Evolutionary conservation across 129 eudicot genomes (phyloP).

Genomic region (Logfia minima): DNA sequence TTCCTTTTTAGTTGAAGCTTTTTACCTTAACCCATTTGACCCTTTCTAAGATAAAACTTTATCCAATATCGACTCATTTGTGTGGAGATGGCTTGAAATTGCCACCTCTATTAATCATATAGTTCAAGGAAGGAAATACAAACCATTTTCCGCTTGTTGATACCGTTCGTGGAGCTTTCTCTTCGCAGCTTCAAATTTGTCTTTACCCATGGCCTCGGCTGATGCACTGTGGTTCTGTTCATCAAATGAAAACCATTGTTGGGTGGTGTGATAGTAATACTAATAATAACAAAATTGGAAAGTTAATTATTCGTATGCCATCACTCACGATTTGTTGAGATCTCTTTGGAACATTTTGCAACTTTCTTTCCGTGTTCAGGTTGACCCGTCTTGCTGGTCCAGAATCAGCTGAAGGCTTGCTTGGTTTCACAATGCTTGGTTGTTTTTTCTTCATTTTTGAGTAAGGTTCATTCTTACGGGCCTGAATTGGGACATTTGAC

Average conservation of each 20-base stretch:
- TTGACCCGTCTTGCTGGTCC: slow-evolving; percentile 51
- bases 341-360: slow-evolving; percentile 22
- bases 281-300: background rate
- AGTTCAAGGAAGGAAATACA: too few relatives aligned
- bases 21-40: too few relatives aligned
- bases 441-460: slow-evolving; percentile 40
- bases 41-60: too few relatives aligned
- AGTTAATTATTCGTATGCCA: background rate
- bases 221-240: slow-evolving; percentile 34
- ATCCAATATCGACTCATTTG: too few relatives aligned
- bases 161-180: too few relatives aligned
- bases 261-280: background rate
- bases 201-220: too few relatives aligned
- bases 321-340: slow-evolving; percentile 51
- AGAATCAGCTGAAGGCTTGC: slow-evolving; percentile 48
- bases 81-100: too few relatives aligned
- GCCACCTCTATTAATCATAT: too few relatives aligned
- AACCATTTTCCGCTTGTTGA: too few relatives aligned
- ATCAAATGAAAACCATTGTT: slow-evolving; percentile 17
- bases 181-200: too few relatives aligned
- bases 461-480: slow-evolving; percentile 23
- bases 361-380: slow-evolving; percentile 42
- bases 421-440: slow-evolving; percentile 42
- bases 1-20: too few relatives aligned
- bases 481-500: slow-evolving; percentile 25